Evolutionary conservation across 495 filamentous ascomycete genomes (phyloP), one percentile per base, ranked within the genome.

Genomic region (Tuber microsphaerosporum): DNA sequence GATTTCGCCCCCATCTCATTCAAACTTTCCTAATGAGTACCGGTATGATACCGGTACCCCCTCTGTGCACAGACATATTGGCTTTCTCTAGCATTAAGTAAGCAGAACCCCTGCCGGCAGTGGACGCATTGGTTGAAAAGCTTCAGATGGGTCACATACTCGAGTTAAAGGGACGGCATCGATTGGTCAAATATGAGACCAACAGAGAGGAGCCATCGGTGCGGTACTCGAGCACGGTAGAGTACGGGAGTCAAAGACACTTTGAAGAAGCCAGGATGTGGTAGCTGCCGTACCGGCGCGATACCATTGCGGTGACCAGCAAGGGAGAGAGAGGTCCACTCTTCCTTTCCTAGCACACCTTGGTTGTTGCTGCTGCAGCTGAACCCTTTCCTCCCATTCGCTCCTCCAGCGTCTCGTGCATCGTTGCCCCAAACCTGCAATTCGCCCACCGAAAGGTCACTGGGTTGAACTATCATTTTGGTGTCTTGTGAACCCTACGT

Each of bases 361-460:
- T 65, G 56, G 56, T 14, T 65, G 56, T 34, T 31, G 56, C 56
- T 43, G 42, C 56, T 34, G 56, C 56, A 65, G 26, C 56, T 34
- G 26, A 65, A 65, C 56, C 56, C 56, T 34, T 65, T 65, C 56
- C 56, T 65, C 56, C 56, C 14, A 65, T 65, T 34, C 56, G 56
- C 34, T 65, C 56, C 12, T 65, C 56, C 26, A 4, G 26, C 56
- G 12, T 65, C 56, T 65, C 56, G 26, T 61, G 51, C 56, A 65
- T 34, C 56, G 26, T 19, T 34, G 26, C 56, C 56, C 56, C 56
- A 34, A 65, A 65, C 56, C 56, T 34, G 56, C 56, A 65, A 65
- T 65, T 65, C 56, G 56, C 26, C 56, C 31, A 65, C 56, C 56
- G 34, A 65, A 14, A 19, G 56, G 34, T 34, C 56, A 34, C 56